Evolutionary conservation across 352 stramenopile genomes (phyloP).

Genomic region (Phytophthora hibernalis): DNA sequence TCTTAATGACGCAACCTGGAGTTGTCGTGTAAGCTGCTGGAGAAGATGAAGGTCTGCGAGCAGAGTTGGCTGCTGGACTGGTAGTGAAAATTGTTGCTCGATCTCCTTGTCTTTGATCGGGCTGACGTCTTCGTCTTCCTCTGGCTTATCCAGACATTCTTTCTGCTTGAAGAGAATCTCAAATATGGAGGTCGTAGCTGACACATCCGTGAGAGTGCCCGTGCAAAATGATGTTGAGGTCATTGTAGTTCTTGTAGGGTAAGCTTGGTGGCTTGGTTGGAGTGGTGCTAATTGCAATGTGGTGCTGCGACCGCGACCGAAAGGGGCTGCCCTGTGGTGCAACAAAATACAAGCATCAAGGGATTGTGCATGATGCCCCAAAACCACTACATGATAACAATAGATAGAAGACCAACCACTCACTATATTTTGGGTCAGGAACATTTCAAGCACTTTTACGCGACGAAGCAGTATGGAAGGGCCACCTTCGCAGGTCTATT

Average conservation of each 20-base stretch:
- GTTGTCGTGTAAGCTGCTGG: conserved; percentile 35
- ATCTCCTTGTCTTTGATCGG: conserved; percentile 14
- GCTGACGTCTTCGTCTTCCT: conserved; percentile 21
- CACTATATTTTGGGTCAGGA: too few species aligned
- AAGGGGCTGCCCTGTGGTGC: background rate
- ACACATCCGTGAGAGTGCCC: conserved; percentile 2
- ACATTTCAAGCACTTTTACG: background rate
- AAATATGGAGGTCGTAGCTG: conserved; percentile 30
- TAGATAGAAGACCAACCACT: conserved; percentile 4
- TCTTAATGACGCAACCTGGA: conserved; percentile 23
- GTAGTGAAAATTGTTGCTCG: conserved; percentile 12
- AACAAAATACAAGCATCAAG: conserved; percentile 2
- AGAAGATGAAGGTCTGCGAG: conserved; percentile 36
- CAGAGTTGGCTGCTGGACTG: conserved; percentile 33
- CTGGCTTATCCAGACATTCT: conserved; percentile 8
- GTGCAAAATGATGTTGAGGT: conserved; percentile 12
- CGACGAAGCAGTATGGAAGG: background rate
- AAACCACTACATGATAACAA: background rate
- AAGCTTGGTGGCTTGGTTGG: background rate
- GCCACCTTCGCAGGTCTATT: background rate
- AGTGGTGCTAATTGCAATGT: conserved; percentile 31
- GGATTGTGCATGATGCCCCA: conserved; percentile 7
- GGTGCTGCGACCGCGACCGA: background rate
- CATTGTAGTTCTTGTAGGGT: conserved; percentile 17
- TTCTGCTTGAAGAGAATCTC: conserved; percentile 42